A percentile compares a stretch with the other conserved stretches of the same genome.
Conservation (phyloP, 2,329 filamentous ascomycete genomes). For the Diaporthe vexans region DNA sequence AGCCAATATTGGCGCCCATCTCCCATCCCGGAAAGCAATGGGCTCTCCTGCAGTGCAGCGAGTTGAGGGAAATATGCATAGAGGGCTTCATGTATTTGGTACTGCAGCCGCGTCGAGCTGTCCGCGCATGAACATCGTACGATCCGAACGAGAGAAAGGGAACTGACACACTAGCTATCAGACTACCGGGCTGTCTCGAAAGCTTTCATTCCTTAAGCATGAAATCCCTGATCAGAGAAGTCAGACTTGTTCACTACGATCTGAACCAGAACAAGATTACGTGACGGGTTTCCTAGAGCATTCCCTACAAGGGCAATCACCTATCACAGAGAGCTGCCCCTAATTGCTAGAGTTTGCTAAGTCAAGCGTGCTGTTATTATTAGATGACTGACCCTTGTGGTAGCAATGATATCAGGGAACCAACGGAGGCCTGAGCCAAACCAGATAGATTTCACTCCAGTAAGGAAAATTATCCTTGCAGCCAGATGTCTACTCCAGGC, state of each 20-base stretch:
- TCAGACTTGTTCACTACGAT: background rate
- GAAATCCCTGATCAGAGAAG: background rate
- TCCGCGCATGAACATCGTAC: slow-evolving; percentile 1
- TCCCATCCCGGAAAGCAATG: background rate
- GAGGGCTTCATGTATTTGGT: too few species aligned
- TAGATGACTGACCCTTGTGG: too few species aligned
- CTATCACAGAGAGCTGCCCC: too few species aligned
- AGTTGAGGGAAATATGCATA: background rate
- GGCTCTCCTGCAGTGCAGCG: background rate
- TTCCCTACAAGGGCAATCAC: background rate
- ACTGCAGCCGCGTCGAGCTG: background rate
- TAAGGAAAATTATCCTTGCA: too few species aligned
- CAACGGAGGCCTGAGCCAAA: too few species aligned
- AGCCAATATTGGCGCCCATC: background rate
- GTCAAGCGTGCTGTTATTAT: background rate
- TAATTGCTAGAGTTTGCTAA: too few species aligned
- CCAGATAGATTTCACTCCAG: too few species aligned
- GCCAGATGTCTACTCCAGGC: too few species aligned
- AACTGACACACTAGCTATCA: too few species aligned
- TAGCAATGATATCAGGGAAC: too few species aligned
- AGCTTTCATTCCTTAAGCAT: background rate
- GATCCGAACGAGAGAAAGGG: background rate
- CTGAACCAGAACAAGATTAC: too few species aligned
- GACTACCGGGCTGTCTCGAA: background rate
- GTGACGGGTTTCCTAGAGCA: background rate